Evolutionary conservation across 495 filamentous ascomycete species (phyloP), one percentile per base, ranked within the genome.

Genomic region (Neurospora sp.): DNA sequence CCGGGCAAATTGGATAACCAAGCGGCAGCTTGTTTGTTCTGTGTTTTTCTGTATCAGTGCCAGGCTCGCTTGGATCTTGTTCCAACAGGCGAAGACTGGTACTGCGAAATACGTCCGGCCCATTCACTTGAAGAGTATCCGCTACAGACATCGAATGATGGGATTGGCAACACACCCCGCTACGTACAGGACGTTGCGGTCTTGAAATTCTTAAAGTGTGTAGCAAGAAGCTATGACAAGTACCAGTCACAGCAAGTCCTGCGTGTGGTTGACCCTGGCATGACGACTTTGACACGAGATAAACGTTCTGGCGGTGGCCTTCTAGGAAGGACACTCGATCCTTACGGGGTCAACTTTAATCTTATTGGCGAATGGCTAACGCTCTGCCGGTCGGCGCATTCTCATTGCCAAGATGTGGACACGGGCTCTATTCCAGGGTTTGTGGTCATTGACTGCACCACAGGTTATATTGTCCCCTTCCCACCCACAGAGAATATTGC

Each of bases 381-480:
- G 12, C 10, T 41, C 0, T 70, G 69, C 40, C 38, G 9, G 20
- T 41, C 69, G 14, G 45, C 39, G 4, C 69, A 70, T 70, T 3
- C 69, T 1, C 0, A n/a, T 44, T 31, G 69, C 69, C 1, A 31
- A 61, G 22, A 61, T 0, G 10, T 8, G 0, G 48, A 16, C 5
- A 2, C 2, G 7, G 12, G 2, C 48, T 1, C 0, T 16, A 16
- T 31, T 16, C 20, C 4, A 14, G 48, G 48, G 0, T 22, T 72
- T 22, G 39, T 14, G 59, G 40, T 14, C 0, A 45, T 72, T 12
- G 71, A 72, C 53, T 72, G 71, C 59, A 61, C 12, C 12, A 61
- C 48, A 0, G 12, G 22, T 0, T 8, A 14, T 0, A 31, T 61
- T 1, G 1, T 31, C 1, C 48, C 48, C 3, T 1, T 31, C 2